These are phyloP conservation scores for Aspergillus sp. DNA, from an alignment of 2,329 filamentous ascomycete genomes.

Conservation along the genomic window DNA sequence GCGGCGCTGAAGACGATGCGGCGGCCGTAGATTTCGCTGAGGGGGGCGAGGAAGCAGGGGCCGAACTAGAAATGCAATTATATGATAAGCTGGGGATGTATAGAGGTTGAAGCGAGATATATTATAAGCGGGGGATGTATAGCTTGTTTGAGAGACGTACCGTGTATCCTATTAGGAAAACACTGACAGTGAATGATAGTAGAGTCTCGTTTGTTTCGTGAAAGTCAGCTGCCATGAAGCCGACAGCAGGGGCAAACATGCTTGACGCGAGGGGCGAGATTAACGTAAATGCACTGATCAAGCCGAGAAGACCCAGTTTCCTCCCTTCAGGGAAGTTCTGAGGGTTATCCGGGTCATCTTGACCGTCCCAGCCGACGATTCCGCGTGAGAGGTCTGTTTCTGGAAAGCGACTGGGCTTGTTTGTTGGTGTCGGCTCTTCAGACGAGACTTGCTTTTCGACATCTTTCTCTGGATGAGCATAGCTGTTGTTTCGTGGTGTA, in stretches of 20 bases:
- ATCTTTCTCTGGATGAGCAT: too few relatives aligned
- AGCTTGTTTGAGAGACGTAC: constrained; percentile 13
- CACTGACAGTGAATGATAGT: constrained; percentile 31
- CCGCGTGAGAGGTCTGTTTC: constrained; percentile 47
- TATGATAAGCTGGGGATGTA: too few relatives aligned
- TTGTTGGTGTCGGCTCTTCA: neutral
- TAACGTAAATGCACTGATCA: constrained; percentile 32
- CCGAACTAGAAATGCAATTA: constrained; percentile 40
- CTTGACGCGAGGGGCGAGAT: constrained; percentile 35
- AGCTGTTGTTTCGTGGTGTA: too few relatives aligned
- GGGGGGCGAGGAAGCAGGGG: constrained; percentile 63
- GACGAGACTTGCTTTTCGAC: too few relatives aligned
- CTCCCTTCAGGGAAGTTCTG: constrained; percentile 49
- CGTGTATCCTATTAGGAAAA: constrained; percentile 32
- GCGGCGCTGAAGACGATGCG: constrained; percentile 60
- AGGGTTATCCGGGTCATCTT: constrained; percentile 59
- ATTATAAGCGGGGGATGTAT: too few relatives aligned
- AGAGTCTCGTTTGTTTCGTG: constrained; percentile 23
- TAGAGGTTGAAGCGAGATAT: too few relatives aligned
- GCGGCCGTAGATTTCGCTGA: constrained; percentile 65
- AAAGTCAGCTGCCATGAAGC: constrained; percentile 25
- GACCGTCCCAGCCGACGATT: constrained; percentile 62
- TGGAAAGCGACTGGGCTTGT: constrained; percentile 22
- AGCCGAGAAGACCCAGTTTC: constrained; percentile 28
- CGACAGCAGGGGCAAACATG: constrained; percentile 32